Conservation (phyloP, 257 asterid genomes). For the Ilex aquifolium region DNA sequence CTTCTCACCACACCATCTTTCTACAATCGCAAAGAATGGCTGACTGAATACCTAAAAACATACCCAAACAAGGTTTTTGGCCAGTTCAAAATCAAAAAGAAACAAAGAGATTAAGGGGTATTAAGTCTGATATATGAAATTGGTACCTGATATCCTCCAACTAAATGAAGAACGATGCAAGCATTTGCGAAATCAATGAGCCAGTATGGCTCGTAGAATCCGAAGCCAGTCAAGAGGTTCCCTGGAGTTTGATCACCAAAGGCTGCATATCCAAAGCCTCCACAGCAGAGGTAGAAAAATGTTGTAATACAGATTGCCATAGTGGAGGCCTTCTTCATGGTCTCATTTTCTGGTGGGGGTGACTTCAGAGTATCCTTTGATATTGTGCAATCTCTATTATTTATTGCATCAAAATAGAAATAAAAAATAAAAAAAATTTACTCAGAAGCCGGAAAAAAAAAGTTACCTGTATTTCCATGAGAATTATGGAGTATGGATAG, state of each 20-base stretch:
- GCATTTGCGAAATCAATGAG: conserved; percentile 63
- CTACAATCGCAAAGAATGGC: conserved; percentile 57
- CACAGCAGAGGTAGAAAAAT: conserved; percentile 53
- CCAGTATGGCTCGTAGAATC: conserved; percentile 77
- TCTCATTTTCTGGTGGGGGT: conserved; percentile 53
- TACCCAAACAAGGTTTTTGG: background rate
- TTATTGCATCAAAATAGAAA: no score
- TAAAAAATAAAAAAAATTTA: no score
- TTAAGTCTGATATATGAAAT: background rate
- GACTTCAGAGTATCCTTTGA: conserved; percentile 59
- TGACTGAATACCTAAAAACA: conserved; percentile 58
- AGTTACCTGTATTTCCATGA: conserved; percentile 67
- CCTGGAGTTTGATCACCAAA: conserved; percentile 63
- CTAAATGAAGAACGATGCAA: conserved; percentile 49
- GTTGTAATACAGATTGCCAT: conserved; percentile 36
- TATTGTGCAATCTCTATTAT: no score
- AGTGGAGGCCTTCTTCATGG: conserved; percentile 62
- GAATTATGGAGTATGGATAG: conserved; percentile 54
- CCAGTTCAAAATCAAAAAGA: background rate
- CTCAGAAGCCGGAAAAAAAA: no score
- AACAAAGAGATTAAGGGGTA: background rate
- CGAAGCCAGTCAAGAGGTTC: conserved; percentile 69
- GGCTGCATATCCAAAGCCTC: conserved; percentile 72
- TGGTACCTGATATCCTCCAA: conserved; percentile 77
- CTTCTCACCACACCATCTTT: conserved; percentile 34